phyloP scores from a whole-genome alignment of 495 filamentous ascomycete species.

The Aspergillus cavernicola region DNA sequence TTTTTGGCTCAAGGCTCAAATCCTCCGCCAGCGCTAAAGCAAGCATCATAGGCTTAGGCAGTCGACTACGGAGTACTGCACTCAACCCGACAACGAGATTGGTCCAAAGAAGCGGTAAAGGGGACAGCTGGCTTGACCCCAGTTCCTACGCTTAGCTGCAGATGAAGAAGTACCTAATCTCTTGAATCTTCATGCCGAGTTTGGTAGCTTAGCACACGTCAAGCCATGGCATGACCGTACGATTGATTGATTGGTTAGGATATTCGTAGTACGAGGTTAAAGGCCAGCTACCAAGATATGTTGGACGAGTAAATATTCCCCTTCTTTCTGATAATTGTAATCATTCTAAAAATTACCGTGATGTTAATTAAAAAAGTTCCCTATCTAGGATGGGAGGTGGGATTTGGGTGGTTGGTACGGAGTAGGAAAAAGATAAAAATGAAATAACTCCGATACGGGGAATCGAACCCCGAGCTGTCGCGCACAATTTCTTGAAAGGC shows the following conservation, averaged over 20 bases:
- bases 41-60: neutral
- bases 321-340: no score
- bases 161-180: no score
- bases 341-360: no score
- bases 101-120: conserved; percentile 24
- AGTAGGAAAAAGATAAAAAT: neutral
- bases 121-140: conserved; percentile 21
- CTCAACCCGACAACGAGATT: conserved; percentile 10
- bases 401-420: no score
- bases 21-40: conserved; percentile 11
- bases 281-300: no score
- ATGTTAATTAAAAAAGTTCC: no score
- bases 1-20: conserved; percentile 1
- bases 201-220: neutral
- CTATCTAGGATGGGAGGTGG: no score
- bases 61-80: neutral
- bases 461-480: conserved; percentile 32
- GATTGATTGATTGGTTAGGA: neutral
- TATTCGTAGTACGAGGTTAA: neutral
- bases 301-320: no score
- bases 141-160: conserved; percentile 12
- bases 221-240: neutral
- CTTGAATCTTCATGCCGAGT: neutral
- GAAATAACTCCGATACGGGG: conserved; percentile 24
- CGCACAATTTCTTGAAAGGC: neutral